Percentiles rank a stretch among this genome's conserved stretches.
These are phyloP conservation scores for Kwoniella europaea DNA, from an alignment of 768 basidiomycete genomes.

Conservation along the genomic window DNA sequence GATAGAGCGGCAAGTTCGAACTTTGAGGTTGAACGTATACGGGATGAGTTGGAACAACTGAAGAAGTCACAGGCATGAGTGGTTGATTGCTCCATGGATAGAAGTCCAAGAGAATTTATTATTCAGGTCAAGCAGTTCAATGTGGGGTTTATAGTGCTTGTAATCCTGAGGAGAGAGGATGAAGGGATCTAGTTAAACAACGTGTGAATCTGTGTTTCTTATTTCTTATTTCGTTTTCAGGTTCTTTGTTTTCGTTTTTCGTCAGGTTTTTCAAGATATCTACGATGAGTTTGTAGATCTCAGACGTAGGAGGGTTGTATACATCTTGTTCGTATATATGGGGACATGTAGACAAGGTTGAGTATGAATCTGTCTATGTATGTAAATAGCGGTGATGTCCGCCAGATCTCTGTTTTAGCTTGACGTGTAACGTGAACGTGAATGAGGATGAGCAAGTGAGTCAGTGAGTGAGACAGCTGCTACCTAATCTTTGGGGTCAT, in stretches of 20 bases:
- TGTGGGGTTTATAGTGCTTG: too few species aligned
- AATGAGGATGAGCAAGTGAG: neutral
- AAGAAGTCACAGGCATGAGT: conserved; percentile 3
- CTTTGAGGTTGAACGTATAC: conserved; percentile 45
- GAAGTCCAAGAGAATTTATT: too few species aligned
- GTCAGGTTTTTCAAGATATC: too few species aligned
- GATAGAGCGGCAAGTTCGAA: conserved; percentile 45
- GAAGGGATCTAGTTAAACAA: too few species aligned
- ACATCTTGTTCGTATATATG: too few species aligned
- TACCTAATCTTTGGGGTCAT: neutral
- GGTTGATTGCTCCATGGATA: neutral
- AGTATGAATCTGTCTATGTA: neutral
- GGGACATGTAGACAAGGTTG: neutral
- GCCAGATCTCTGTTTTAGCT: neutral
- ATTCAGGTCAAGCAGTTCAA: too few species aligned
- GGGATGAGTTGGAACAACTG: conserved; percentile 37
- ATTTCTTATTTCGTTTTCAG: too few species aligned
- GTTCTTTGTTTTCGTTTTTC: too few species aligned
- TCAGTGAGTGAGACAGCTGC: neutral
- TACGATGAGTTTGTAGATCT: too few species aligned
- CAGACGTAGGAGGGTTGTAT: too few species aligned
- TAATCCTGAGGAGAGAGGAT: too few species aligned
- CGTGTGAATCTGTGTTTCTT: too few species aligned
- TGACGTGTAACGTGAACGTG: conserved; percentile 3
- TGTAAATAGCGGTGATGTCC: neutral